Evolutionary conservation across 192 early-diverging fungal species (phyloP).

Genomic region (Coemansia sp.): DNA sequence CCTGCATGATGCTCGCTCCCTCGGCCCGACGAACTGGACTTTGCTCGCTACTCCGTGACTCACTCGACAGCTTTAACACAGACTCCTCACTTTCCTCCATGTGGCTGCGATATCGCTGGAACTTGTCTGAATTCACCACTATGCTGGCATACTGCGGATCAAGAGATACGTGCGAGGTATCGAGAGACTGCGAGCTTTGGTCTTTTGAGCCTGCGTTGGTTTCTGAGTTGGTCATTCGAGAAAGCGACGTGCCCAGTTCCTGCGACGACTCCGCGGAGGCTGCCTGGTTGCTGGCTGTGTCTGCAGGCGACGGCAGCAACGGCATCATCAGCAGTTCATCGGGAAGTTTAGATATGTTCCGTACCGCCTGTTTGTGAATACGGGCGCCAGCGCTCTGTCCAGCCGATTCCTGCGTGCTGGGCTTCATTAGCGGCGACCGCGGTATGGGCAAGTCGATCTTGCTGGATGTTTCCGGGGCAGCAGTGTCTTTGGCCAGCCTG

Average conservation of each 20-base stretch:
- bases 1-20: too few species aligned
- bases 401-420: conserved; percentile 6
- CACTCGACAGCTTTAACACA: not conserved
- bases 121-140: conserved; percentile 19
- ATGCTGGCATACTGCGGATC: conserved; percentile 25
- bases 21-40: not conserved
- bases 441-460: conserved; percentile 18
- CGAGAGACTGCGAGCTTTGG: not conserved
- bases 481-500: conserved; percentile 6
- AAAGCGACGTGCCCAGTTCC: conserved; percentile 9
- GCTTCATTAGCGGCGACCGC: conserved; percentile 35
- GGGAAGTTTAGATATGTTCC: conserved; percentile 18
- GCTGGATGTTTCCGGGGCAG: conserved; percentile 3
- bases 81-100: not conserved
- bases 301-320: conserved; percentile 18
- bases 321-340: conserved; percentile 11
- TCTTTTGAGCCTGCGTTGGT: too few species aligned
- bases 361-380: conserved; percentile 40
- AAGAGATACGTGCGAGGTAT: conserved; percentile 9
- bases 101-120: conserved; percentile 16
- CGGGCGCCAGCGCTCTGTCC: conserved; percentile 29
- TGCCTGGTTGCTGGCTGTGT: conserved; percentile 7
- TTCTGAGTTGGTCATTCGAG: conserved; percentile 3
- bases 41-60: not conserved
- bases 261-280: conserved; percentile 6